A percentile compares a stretch with the other conserved stretches of the same genome.
These are phyloP conservation scores for Peronosclerospora sorghi DNA, from an alignment of 352 stramenopile species.

Conservation along the genomic window DNA sequence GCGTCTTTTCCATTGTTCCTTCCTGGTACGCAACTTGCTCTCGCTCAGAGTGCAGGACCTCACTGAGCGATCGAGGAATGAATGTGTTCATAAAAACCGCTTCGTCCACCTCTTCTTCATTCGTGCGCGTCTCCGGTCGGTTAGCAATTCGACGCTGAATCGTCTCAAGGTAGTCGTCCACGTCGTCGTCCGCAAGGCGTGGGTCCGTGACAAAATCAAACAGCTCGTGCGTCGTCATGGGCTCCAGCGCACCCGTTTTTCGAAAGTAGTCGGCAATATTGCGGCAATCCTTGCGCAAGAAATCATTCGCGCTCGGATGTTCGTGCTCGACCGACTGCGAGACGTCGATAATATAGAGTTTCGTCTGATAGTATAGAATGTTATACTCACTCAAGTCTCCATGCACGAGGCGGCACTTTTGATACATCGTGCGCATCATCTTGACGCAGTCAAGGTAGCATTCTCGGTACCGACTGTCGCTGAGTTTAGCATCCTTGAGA, in stretches of 20 bases:
- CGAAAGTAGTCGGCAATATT: slow-evolving; percentile 97
- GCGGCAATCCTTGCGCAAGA: slow-evolving; percentile 95
- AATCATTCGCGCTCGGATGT: slow-evolving; percentile 95
- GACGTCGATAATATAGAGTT: slow-evolving; percentile 98
- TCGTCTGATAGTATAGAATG: slow-evolving; percentile 95
- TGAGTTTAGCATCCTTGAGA: slow-evolving; percentile 92
- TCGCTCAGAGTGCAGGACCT: slow-evolving; percentile 85
- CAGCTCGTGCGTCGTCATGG: slow-evolving; percentile 91
- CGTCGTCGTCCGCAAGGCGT: slow-evolving; percentile 49
- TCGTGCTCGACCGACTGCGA: slow-evolving; percentile 97
- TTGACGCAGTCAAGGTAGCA: slow-evolving; percentile 92
- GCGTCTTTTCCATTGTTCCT: slow-evolving; percentile 77
- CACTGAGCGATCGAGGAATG: slow-evolving; percentile 90
- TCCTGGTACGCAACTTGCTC: slow-evolving; percentile 81
- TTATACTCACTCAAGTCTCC: slow-evolving; percentile 99
- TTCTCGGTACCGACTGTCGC: slow-evolving; percentile 84
- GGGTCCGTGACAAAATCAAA: slow-evolving; percentile 94
- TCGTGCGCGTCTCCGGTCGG: slow-evolving; percentile 41
- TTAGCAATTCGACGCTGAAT: slow-evolving; percentile 85
- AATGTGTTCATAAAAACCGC: slow-evolving; percentile 91
- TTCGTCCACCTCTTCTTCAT: slow-evolving; percentile 86
- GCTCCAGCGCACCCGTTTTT: slow-evolving; percentile 81
- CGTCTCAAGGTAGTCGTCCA: slow-evolving; percentile 81
- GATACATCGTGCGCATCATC: slow-evolving; percentile 96
- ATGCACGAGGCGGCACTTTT: slow-evolving; percentile 94